Percentiles rank a stretch among this genome's conserved stretches.
phyloP scores from a whole-genome alignment of 1,284 basidiomycete genomes.

The Coniferiporia weirii region DNA sequence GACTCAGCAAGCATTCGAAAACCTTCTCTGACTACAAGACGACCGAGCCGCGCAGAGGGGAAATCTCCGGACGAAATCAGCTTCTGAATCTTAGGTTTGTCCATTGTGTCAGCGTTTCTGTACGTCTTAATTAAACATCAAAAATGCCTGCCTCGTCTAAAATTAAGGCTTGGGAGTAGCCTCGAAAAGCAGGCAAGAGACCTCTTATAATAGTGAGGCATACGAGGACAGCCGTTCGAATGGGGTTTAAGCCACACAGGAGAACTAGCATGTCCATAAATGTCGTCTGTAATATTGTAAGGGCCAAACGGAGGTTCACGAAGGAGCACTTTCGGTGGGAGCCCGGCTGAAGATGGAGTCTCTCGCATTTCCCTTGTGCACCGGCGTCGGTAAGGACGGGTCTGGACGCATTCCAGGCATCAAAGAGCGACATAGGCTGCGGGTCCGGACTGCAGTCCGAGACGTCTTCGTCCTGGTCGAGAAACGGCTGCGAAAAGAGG shows the following conservation, averaged over 20 bases:
- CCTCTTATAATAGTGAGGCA: constrained; percentile 63
- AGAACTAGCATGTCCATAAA: constrained; percentile 49
- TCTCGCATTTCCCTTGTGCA: constrained; percentile 33
- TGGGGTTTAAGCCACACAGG: constrained; percentile 63
- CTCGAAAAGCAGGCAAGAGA: constrained; percentile 70
- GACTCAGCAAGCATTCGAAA: constrained; percentile 58
- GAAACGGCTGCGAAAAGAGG: constrained; percentile 9
- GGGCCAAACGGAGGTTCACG: constrained; percentile 51
- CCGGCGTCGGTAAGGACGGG: constrained; percentile 24
- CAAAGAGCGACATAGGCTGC: neutral
- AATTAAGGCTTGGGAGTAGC: constrained; percentile 78
- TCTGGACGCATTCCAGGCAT: constrained; percentile 58
- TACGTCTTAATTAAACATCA: constrained; percentile 2
- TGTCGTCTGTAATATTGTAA: constrained; percentile 47
- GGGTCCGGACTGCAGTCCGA: neutral
- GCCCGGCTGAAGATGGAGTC: constrained; percentile 52
- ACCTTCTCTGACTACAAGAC: constrained; percentile 53
- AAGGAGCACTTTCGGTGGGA: constrained; percentile 55
- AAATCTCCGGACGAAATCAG: constrained; percentile 59
- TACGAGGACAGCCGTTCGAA: constrained; percentile 61
- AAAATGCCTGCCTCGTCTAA: constrained; percentile 62
- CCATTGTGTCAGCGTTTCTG: constrained; percentile 2
- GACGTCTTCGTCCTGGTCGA: constrained; percentile 1
- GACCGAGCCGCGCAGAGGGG: constrained; percentile 46
- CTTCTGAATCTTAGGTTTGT: constrained; percentile 50